A percentile compares a stretch with the other conserved stretches of the same genome.
phyloP scores from a whole-genome alignment of 768 basidiomycete genomes.

The Cystofilobasidium ferigula region DNA sequence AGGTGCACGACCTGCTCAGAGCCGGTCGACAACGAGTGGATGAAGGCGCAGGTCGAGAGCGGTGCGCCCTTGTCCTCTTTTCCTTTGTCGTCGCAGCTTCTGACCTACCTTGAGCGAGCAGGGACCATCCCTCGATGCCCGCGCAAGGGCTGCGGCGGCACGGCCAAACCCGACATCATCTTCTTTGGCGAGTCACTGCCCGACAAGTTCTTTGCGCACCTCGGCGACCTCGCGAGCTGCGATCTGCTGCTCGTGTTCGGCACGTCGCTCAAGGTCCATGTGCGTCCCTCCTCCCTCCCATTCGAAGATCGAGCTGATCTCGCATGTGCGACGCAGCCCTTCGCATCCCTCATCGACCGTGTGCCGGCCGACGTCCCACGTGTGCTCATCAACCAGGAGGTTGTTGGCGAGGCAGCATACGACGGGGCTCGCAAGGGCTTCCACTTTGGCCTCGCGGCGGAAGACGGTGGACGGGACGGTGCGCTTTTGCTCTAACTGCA shows the following conservation, averaged over 20 bases:
- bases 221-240: slow-evolving; percentile 38
- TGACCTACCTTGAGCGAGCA: no score
- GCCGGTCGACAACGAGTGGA: slow-evolving; percentile 53
- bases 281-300: background rate
- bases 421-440: slow-evolving; percentile 49
- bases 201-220: background rate
- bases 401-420: slow-evolving; percentile 56
- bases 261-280: slow-evolving; percentile 63
- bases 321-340: slow-evolving; percentile 47
- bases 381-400: slow-evolving; percentile 78
- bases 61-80: slow-evolving; percentile 43
- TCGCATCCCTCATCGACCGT: slow-evolving; percentile 60
- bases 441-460: slow-evolving; percentile 44
- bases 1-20: slow-evolving; percentile 61
- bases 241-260: slow-evolving; percentile 86
- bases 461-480: slow-evolving; percentile 33
- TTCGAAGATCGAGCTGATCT: background rate
- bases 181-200: slow-evolving; percentile 67
- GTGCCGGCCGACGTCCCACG: slow-evolving; percentile 56
- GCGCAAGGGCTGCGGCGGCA: background rate
- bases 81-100: background rate
- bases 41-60: slow-evolving; percentile 53
- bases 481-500: background rate
- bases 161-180: slow-evolving; percentile 87
- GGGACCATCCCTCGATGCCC: slow-evolving; percentile 13